Conservation (phyloP, 306 rosid species). For the Cucurbita argyrosperma region DNA sequence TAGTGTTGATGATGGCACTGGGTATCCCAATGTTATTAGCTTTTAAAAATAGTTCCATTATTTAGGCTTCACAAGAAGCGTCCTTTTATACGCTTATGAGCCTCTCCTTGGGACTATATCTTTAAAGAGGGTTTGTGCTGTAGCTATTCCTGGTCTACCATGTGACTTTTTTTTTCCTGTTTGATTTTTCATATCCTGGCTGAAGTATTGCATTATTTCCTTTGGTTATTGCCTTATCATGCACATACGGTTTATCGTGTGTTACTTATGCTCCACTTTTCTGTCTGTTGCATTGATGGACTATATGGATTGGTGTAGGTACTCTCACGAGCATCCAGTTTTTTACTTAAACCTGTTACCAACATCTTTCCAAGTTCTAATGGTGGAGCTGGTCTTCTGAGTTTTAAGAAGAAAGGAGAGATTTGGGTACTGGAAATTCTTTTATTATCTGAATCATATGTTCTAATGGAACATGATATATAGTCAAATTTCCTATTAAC, state of each 20-base stretch:
- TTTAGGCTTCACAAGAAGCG: not conserved
- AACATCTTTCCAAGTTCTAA: constrained; percentile 56
- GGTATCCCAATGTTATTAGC: not conserved
- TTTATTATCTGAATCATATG: constrained; percentile 5
- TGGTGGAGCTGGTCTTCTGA: constrained; percentile 71
- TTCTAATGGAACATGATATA: constrained; percentile 8
- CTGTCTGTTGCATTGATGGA: not conserved
- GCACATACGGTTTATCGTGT: not conserved
- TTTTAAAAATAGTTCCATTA: not conserved
- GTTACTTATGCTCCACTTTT: not conserved
- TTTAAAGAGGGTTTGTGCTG: not conserved
- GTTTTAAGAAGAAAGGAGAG: constrained; percentile 70
- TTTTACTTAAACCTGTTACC: constrained; percentile 76
- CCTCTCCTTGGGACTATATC: not conserved
- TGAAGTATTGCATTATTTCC: not conserved
- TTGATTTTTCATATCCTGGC: too few relatives aligned
- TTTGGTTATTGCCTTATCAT: not conserved
- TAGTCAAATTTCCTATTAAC: constrained; percentile 3
- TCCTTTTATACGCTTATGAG: not conserved
- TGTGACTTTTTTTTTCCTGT: not conserved
- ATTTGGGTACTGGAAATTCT: constrained; percentile 52
- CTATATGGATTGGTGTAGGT: constrained; percentile 42
- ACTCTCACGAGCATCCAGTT: constrained; percentile 72
- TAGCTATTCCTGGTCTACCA: not conserved
- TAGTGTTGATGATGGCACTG: not conserved